Evolutionary conservation across 371 early-diverging fungal species (phyloP), one percentile per base, ranked within the genome.

Genomic region (Sporodiniella umbellata): DNA sequence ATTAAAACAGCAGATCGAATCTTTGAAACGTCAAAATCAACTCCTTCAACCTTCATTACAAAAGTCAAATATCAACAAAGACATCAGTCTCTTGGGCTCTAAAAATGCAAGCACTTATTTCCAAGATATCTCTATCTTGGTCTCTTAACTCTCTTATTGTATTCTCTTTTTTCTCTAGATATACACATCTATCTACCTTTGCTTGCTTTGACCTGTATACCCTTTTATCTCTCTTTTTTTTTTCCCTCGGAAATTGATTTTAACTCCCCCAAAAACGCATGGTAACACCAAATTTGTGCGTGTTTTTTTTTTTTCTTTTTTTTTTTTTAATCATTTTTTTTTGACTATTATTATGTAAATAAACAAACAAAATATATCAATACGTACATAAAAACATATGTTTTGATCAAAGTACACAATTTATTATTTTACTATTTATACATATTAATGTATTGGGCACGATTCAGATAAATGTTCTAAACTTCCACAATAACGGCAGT

Each of bases 1-100:
- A 56, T 58, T 84, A 42, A 72, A 69, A 45, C 54, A 64, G 22
- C 78, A 83, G 56, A 35, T 83, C 11, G 68, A 75, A 25, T 44
- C 49, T 28, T 47, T 69, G 37, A 61, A 58, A 40, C 58, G 51
- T 51, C 63, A 63, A 51, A 63, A 62, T 43, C 48, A 45, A 28
- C 40, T 50, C 28, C 42, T 63, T 15, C 47, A 24, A 22, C 35
- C n/a, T 14, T 35, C n/a, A 35, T 15, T 28, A 10, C 40, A 42
- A 25, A 31, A 45, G 24, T 17, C 48, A 42, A 45, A 28, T 23
- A 42, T 59, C 33, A 59, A 60, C 49, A 66, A 67, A 48, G 64
- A 67, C 26, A 33, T 67, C 25, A 54, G 64, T 51, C 56, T 60
- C 33, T 28, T 55, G 15, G 61, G 64, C 12, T 56, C 60, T 46